phyloP scores from a whole-genome alignment of 768 basidiomycete species.

The Dictyophora rubrovolvata region DNA sequence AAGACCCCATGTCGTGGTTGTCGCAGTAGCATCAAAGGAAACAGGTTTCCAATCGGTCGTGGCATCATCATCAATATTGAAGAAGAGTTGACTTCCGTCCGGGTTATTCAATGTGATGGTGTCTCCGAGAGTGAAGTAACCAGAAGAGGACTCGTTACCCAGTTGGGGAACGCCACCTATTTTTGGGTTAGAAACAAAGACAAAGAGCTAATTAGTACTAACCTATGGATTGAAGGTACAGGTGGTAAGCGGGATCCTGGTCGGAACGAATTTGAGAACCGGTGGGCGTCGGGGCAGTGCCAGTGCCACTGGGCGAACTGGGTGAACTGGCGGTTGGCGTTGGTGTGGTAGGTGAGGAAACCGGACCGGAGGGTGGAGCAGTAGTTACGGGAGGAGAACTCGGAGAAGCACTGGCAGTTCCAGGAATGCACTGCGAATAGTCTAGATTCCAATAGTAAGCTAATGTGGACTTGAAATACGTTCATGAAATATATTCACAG shows the following conservation, averaged over 20 bases:
- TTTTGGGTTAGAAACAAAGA: not conserved
- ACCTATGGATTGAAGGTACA: slow-evolving; percentile 45
- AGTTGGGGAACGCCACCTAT: slow-evolving; percentile 38
- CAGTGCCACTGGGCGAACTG: slow-evolving; percentile 12
- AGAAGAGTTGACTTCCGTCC: slow-evolving; percentile 33
- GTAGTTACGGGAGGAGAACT: too few species aligned
- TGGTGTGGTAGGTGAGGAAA: slow-evolving; percentile 26
- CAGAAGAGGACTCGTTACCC: slow-evolving; percentile 41
- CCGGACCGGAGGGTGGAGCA: slow-evolving; percentile 23
- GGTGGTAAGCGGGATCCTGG: slow-evolving; percentile 43
- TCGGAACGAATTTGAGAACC: slow-evolving; percentile 43
- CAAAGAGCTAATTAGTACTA: slow-evolving; percentile 7
- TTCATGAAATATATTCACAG: slow-evolving; percentile 19
- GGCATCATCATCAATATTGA: slow-evolving; percentile 35
- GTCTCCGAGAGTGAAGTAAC: slow-evolving; percentile 38
- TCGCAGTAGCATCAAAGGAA: slow-evolving; percentile 34
- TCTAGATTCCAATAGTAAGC: slow-evolving; percentile 21
- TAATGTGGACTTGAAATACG: not conserved
- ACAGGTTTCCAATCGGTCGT: slow-evolving; percentile 40
- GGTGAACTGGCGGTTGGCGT: not conserved
- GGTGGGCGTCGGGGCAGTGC: slow-evolving; percentile 19
- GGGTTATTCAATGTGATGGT: slow-evolving; percentile 36
- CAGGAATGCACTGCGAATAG: slow-evolving; percentile 46
- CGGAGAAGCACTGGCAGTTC: slow-evolving; percentile 21
- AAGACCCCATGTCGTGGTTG: slow-evolving; percentile 45